These are phyloP conservation scores for Mycena venus DNA, from an alignment of 768 basidiomycete genomes.

Conservation along the genomic window DNA sequence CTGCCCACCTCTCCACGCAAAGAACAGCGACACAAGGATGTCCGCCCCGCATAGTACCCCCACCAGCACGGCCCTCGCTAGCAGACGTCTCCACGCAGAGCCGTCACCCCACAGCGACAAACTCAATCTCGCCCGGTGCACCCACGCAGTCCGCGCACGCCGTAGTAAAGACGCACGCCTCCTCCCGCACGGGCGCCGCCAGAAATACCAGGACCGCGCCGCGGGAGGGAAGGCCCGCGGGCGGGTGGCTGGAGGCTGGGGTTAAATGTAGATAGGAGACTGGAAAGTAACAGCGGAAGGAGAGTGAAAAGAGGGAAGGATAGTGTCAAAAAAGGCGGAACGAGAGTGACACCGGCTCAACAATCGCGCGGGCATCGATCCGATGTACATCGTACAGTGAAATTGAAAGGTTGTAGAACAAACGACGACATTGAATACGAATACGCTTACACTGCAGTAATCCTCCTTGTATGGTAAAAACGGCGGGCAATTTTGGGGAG, in stretches of 20 bases:
- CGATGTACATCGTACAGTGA: no score
- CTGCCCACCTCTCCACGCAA: no score
- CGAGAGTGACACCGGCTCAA: no score
- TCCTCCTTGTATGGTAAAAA: no score
- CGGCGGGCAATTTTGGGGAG: no score
- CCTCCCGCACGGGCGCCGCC: conserved; percentile 4
- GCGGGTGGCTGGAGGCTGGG: conserved; percentile 12
- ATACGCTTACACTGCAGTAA: no score
- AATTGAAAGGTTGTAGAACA: no score
- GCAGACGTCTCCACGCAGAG: conserved; percentile 3
- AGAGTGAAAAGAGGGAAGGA: not conserved
- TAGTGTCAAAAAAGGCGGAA: not conserved
- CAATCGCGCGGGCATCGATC: no score
- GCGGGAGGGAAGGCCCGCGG: not conserved
- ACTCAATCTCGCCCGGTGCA: conserved; percentile 14
- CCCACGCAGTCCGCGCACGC: conserved; percentile 16
- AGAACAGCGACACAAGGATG: not conserved
- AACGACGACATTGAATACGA: no score
- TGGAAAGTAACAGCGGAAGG: no score
- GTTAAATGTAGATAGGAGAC: no score
- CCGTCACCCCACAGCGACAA: not conserved
- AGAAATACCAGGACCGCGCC: not conserved
- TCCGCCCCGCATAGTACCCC: conserved; percentile 28
- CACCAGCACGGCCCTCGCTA: not conserved
- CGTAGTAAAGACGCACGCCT: conserved; percentile 21